Conservation (phyloP, 306 rosid genomes). For the Lablab purpureus region DNA sequence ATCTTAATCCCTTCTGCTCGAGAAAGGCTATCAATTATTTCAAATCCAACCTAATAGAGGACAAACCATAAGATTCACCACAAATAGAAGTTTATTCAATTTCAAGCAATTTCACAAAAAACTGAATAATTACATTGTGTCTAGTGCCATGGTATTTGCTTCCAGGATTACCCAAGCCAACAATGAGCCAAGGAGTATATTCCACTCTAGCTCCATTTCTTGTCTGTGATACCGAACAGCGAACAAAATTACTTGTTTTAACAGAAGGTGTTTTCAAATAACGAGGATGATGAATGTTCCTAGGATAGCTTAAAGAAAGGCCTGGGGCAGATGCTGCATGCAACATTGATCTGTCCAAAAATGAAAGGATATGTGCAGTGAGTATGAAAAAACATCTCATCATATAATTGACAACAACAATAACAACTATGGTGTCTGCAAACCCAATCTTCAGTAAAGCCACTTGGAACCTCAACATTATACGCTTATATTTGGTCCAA, state of each 20-base stretch:
- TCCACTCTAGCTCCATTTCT: constrained; percentile 68
- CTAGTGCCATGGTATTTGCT: constrained; percentile 88
- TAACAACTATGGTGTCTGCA: neutral
- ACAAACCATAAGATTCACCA: constrained; percentile 31
- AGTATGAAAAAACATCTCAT: neutral
- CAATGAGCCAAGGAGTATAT: constrained; percentile 96
- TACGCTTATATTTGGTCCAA: no score
- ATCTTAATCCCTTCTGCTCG: constrained; percentile 71
- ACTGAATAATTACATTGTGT: constrained; percentile 71
- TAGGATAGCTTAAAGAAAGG: constrained; percentile 54
- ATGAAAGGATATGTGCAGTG: neutral
- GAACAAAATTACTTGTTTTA: constrained; percentile 52
- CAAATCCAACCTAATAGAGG: constrained; percentile 81
- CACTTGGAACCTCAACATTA: neutral
- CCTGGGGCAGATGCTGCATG: constrained; percentile 56
- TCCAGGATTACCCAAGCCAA: constrained; percentile 97
- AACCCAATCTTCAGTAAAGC: neutral
- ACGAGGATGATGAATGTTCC: constrained; percentile 43
- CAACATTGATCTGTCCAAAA: constrained; percentile 72
- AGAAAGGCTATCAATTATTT: constrained; percentile 76
- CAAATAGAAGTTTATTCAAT: constrained; percentile 15
- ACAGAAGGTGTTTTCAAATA: constrained; percentile 41
- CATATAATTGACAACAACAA: constrained; percentile 4
- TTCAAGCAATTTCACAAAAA: constrained; percentile 9
- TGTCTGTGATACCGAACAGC: constrained; percentile 60